These are phyloP conservation scores for Entomortierella beljakovae DNA, from an alignment of 192 early-diverging fungal species.

Conservation along the genomic window DNA sequence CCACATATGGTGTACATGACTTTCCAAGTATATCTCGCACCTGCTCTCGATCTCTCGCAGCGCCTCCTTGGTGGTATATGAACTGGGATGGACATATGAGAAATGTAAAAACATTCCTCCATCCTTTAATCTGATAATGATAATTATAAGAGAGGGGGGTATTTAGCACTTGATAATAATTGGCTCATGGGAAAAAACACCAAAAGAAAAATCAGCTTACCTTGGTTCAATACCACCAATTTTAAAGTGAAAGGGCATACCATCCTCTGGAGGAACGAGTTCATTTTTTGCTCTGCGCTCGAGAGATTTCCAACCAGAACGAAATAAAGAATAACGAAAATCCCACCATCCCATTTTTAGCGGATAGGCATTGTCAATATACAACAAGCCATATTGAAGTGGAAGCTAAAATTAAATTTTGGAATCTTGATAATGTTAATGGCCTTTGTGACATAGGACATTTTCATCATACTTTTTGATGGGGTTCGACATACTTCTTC, in stretches of 20 bases:
- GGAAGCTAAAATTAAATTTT: slow-evolving; percentile 20
- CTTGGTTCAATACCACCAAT: slow-evolving; percentile 63
- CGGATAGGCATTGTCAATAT: slow-evolving; percentile 53
- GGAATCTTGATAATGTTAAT: too few relatives aligned
- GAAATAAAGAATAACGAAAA: slow-evolving; percentile 31
- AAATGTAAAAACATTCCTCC: slow-evolving; percentile 69
- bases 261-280: slow-evolving; percentile 56
- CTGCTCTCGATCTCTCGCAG: slow-evolving; percentile 56
- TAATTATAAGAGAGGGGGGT: too few relatives aligned
- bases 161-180: too few relatives aligned
- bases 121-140: slow-evolving; percentile 53
- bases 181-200: background rate
- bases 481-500: slow-evolving; percentile 21
- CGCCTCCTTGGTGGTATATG: slow-evolving; percentile 48
- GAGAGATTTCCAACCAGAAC: slow-evolving; percentile 42
- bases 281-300: slow-evolving; percentile 51
- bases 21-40: slow-evolving; percentile 64
- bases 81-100: slow-evolving; percentile 51
- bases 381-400: slow-evolving; percentile 42
- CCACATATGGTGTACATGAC: slow-evolving; percentile 69
- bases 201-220: slow-evolving; percentile 25
- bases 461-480: background rate
- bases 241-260: slow-evolving; percentile 62
- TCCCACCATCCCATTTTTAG: slow-evolving; percentile 55
- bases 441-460: background rate